A percentile compares a stretch with the other conserved stretches of the same genome.
Evolutionary conservation across 208 protist genomes (phyloP).

Genomic region (Naegleria lovaniensis): DNA sequence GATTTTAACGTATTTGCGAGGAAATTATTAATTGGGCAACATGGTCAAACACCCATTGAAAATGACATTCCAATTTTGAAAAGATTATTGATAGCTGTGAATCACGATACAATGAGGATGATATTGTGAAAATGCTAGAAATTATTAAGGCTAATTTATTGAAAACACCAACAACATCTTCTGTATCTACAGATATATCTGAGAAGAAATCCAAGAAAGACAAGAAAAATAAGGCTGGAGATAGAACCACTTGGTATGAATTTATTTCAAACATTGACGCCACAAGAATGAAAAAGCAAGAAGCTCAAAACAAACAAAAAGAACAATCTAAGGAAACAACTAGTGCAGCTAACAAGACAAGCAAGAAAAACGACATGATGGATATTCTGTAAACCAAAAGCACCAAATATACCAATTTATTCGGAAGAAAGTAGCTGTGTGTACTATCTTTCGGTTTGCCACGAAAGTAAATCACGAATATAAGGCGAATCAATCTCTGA

Average conservation of each 20-base stretch:
- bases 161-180: not conserved
- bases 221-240: not conserved
- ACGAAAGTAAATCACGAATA: too few relatives aligned
- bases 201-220: not conserved
- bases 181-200: not conserved
- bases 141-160: not conserved
- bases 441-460: too few relatives aligned
- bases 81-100: slow-evolving; percentile 9
- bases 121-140: not conserved
- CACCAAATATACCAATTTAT: too few relatives aligned
- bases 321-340: not conserved
- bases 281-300: not conserved
- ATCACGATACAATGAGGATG: not conserved
- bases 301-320: not conserved
- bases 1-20: too few relatives aligned
- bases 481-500: too few relatives aligned
- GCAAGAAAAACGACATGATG: too few relatives aligned
- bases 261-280: not conserved
- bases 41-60: too few relatives aligned
- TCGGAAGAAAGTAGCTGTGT: too few relatives aligned
- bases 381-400: too few relatives aligned
- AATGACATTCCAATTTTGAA: too few relatives aligned
- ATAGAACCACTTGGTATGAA: not conserved
- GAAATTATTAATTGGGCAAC: too few relatives aligned
- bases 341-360: not conserved